phyloP scores from a whole-genome alignment of 495 filamentous ascomycete genomes.

The Lepraria neglecta region DNA sequence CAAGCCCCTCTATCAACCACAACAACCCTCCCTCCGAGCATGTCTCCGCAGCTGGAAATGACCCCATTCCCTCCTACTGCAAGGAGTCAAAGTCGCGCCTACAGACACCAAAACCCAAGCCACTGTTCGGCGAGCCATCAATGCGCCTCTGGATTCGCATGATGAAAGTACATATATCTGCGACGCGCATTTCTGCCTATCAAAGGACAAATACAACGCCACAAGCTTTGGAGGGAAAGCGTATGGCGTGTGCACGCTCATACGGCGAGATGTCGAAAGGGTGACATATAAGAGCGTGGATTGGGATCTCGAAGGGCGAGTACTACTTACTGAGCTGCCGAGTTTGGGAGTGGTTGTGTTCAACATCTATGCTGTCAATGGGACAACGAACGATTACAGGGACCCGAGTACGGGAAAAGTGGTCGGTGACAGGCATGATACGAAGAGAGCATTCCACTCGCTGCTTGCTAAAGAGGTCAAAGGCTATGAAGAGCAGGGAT shows the following conservation, averaged over 20 bases:
- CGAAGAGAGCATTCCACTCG: constrained; percentile 43
- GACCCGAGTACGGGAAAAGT: constrained; percentile 36
- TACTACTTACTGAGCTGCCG: constrained; percentile 38
- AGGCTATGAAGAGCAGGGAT: constrained; percentile 35
- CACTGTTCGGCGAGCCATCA: constrained; percentile 34
- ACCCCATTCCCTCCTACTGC: constrained; percentile 44
- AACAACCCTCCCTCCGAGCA: constrained; percentile 34
- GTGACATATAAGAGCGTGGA: constrained; percentile 30
- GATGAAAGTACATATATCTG: constrained; percentile 33
- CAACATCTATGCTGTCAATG: constrained; percentile 50
- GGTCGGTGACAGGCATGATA: constrained; percentile 41
- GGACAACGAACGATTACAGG: constrained; percentile 43
- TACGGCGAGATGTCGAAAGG: constrained; percentile 39
- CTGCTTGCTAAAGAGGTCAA: constrained; percentile 39
- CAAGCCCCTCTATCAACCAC: not conserved
- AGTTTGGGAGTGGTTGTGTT: constrained; percentile 34
- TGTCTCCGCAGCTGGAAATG: constrained; percentile 43
- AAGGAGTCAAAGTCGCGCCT: constrained; percentile 47
- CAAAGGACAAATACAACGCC: constrained; percentile 44
- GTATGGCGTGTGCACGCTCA: constrained; percentile 46
- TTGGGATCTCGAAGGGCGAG: constrained; percentile 50
- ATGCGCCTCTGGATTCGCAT: constrained; percentile 13
- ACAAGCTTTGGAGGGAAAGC: constrained; percentile 43
- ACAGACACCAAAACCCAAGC: constrained; percentile 33
- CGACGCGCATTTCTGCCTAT: constrained; percentile 38